Percentiles rank a stretch among this genome's conserved stretches.
Evolutionary conservation across 2,329 filamentous ascomycete species (phyloP).

Genomic region (Penicillium thymicola): DNA sequence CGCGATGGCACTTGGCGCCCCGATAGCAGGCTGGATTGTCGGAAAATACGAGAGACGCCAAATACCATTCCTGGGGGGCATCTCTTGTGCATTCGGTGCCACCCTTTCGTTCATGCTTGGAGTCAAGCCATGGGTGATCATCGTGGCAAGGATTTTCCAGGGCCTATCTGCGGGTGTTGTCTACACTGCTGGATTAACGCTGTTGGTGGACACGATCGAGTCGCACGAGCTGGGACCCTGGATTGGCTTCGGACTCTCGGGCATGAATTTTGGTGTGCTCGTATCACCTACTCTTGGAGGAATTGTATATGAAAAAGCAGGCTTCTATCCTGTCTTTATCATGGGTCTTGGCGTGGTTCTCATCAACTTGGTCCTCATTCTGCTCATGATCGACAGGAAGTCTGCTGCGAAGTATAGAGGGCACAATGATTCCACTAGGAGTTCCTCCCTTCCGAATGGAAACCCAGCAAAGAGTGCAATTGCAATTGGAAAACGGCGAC

Average conservation of each 20-base stretch:
- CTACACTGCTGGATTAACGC: slow-evolving; percentile 7
- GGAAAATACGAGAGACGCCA: slow-evolving; percentile 1
- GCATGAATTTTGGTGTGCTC: slow-evolving; percentile 6
- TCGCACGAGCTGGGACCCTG: slow-evolving; percentile 7
- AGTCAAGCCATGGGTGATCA: slow-evolving; percentile 1
- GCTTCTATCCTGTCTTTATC: slow-evolving; percentile 6
- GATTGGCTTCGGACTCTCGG: slow-evolving; percentile 9
- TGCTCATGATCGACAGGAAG: slow-evolving; percentile 4
- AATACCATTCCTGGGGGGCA: slow-evolving; percentile 1
- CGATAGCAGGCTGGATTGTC: slow-evolving; percentile 2
- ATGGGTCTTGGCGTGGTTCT: background rate
- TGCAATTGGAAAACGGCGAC: background rate
- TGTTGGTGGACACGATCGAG: slow-evolving; percentile 10
- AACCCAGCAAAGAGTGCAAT: no score
- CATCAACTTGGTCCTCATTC: slow-evolving; percentile 1
- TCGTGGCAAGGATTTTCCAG: slow-evolving; percentile 5
- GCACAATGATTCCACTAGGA: background rate
- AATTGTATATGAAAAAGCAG: slow-evolving; percentile 6
- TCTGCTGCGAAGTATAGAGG: background rate
- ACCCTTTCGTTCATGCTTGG: slow-evolving; percentile 2
- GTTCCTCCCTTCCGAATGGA: background rate
- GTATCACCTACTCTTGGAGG: slow-evolving; percentile 7
- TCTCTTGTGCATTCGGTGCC: slow-evolving; percentile 1
- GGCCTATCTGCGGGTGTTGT: slow-evolving; percentile 4
- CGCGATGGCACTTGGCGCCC: slow-evolving; percentile 2